Conservation (phyloP, 140 eudicot genomes). For the Erigeron philadelphicus region DNA sequence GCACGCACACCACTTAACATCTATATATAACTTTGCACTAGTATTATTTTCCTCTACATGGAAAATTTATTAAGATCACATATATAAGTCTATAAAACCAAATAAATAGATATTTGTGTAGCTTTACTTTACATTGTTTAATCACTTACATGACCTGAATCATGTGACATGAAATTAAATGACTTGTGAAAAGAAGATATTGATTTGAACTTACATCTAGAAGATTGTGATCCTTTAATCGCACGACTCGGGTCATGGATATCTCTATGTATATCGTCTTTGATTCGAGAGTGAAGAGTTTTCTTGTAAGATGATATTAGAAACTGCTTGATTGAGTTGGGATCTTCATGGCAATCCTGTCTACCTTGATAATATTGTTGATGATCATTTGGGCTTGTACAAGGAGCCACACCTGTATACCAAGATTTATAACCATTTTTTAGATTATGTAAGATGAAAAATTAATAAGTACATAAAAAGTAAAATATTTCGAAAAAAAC, state of each 20-base stretch:
- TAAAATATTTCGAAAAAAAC: too few relatives aligned
- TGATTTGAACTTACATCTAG: slow-evolving; percentile 51
- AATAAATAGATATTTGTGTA: too few relatives aligned
- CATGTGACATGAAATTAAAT: slow-evolving; percentile 25
- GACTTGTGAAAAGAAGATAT: slow-evolving; percentile 13
- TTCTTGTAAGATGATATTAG: slow-evolving; percentile 60
- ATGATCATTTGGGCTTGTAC: slow-evolving; percentile 49
- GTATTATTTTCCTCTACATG: background rate
- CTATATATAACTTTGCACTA: slow-evolving; percentile 3
- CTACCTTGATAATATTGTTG: slow-evolving; percentile 33
- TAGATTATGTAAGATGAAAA: too few relatives aligned
- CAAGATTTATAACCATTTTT: background rate
- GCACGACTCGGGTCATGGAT: slow-evolving; percentile 23
- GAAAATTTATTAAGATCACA: slow-evolving; percentile 20
- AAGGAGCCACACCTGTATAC: slow-evolving; percentile 57
- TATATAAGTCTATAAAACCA: background rate
- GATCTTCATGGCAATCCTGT: slow-evolving; percentile 48
- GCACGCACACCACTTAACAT: slow-evolving; percentile 29
- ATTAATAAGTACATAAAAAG: too few relatives aligned
- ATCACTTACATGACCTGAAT: slow-evolving; percentile 13
- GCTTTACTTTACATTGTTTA: slow-evolving; percentile 17
- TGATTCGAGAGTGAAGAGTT: slow-evolving; percentile 52
- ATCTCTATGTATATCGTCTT: slow-evolving; percentile 44
- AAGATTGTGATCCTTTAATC: slow-evolving; percentile 38
- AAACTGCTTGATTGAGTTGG: slow-evolving; percentile 41